These are phyloP conservation scores for Emericellopsis terricola DNA, from an alignment of 495 filamentous ascomycete species.

Conservation along the genomic window DNA sequence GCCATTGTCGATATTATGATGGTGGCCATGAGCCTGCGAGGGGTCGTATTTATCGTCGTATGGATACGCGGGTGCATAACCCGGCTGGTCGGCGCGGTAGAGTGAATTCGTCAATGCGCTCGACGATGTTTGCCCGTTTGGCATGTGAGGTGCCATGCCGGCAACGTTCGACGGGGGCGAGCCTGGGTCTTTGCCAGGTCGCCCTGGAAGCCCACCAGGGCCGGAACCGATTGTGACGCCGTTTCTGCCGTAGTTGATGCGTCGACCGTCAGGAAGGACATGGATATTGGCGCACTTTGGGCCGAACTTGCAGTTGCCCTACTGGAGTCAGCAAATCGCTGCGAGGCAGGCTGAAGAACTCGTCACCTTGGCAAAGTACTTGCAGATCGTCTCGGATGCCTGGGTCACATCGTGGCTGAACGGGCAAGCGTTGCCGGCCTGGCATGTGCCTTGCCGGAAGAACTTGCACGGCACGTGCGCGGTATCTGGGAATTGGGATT, in stretches of 20 bases:
- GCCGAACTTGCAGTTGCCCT: conserved; percentile 99
- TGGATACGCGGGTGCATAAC: conserved; percentile 15
- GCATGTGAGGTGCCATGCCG: conserved; percentile 33
- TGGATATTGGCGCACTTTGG: conserved; percentile 93
- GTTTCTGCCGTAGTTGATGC: conserved; percentile 56
- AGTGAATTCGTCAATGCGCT: conserved; percentile 74
- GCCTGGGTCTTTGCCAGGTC: not conserved
- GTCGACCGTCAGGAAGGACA: conserved; percentile 79
- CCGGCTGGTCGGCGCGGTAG: conserved; percentile 45
- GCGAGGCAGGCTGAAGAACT: not conserved
- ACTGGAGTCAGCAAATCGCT: conserved; percentile 2
- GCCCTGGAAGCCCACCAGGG: conserved; percentile 33
- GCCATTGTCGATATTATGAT: conserved; percentile 27
- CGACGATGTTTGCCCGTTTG: conserved; percentile 34
- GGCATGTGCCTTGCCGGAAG: conserved; percentile 88
- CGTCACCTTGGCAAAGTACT: conserved; percentile 92
- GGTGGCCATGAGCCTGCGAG: conserved; percentile 25
- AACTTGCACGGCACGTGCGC: conserved; percentile 99
- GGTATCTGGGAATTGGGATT: conserved; percentile 44
- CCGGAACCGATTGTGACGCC: conserved; percentile 29
- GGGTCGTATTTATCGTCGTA: conserved; percentile 25
- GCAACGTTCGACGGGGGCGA: conserved; percentile 31
- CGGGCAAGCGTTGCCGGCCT: conserved; percentile 88
- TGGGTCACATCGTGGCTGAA: conserved; percentile 82
- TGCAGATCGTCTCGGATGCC: conserved; percentile 72